phyloP scores from a whole-genome alignment of 106 monocot genomes.

The Vanilla planifolia region DNA sequence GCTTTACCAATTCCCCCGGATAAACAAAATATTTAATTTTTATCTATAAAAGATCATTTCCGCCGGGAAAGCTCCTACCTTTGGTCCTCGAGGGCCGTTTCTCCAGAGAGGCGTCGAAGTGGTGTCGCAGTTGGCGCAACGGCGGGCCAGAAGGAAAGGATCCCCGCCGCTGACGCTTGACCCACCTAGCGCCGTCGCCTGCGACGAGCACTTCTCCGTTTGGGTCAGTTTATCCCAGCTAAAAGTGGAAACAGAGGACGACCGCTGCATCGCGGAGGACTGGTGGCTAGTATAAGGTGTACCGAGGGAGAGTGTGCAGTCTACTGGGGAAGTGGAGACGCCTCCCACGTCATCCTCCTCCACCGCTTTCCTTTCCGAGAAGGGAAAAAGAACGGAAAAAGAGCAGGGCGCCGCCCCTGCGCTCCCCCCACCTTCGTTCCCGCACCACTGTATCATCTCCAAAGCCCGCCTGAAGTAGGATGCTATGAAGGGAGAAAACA shows the following conservation, averaged over 20 bases:
- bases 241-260: conserved; percentile 25
- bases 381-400: conserved; percentile 47
- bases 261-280: too few species aligned
- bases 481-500: too few species aligned
- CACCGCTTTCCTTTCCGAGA: conserved; percentile 2
- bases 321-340: conserved; percentile 47
- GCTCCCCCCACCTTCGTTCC: conserved; percentile 8
- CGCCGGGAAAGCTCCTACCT: conserved; percentile 41
- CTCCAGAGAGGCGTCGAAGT: conserved; percentile 95
- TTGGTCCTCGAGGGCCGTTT: conserved; percentile 92
- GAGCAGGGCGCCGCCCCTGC: conserved; percentile 18
- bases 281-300: conserved; percentile 70
- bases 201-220: conserved; percentile 1
- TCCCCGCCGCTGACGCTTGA: conserved; percentile 5
- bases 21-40: neutral
- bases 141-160: conserved; percentile 50
- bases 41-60: too few species aligned
- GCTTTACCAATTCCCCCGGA: too few species aligned
- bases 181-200: neutral
- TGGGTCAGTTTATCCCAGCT: conserved; percentile 42
- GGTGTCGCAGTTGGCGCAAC: conserved; percentile 98
- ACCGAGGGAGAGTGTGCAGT: conserved; percentile 88
- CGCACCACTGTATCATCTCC: conserved; percentile 25
- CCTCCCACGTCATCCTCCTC: conserved; percentile 6
- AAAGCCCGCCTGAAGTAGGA: too few species aligned